Conservation (phyloP, 2,329 filamentous ascomycete species). For the Ophiostoma sp. region DNA sequence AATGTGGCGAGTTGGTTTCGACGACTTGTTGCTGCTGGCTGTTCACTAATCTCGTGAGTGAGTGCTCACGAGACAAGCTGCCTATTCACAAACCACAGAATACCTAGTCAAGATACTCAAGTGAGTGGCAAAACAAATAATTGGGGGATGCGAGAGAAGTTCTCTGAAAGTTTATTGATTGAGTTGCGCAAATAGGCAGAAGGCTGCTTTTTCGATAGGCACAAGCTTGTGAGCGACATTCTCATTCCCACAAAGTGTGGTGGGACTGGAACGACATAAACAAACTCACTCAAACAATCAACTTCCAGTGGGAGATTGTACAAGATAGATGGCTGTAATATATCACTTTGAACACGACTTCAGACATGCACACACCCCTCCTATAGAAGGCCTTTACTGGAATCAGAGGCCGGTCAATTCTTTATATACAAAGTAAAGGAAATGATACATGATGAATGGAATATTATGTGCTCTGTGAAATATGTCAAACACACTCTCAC, state of each 20-base stretch:
- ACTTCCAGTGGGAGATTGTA: background rate
- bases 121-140: background rate
- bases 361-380: background rate
- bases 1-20: background rate
- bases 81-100: background rate
- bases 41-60: background rate
- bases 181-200: background rate
- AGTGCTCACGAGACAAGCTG: background rate
- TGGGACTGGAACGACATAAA: background rate
- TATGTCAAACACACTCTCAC: background rate
- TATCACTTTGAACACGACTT: background rate
- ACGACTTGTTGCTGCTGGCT: background rate
- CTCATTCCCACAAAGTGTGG: background rate
- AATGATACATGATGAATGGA: background rate
- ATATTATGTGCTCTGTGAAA: background rate
- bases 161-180: background rate
- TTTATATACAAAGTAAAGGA: background rate
- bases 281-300: background rate
- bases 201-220: background rate
- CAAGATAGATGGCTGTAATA: background rate
- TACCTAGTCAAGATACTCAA: background rate
- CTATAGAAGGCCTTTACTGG: background rate
- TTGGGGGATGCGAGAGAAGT: background rate
- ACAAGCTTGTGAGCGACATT: background rate
- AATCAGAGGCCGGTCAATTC: background rate